Conservation (phyloP, 148 eudicot genomes). For the Rhododendron griersonianum region DNA sequence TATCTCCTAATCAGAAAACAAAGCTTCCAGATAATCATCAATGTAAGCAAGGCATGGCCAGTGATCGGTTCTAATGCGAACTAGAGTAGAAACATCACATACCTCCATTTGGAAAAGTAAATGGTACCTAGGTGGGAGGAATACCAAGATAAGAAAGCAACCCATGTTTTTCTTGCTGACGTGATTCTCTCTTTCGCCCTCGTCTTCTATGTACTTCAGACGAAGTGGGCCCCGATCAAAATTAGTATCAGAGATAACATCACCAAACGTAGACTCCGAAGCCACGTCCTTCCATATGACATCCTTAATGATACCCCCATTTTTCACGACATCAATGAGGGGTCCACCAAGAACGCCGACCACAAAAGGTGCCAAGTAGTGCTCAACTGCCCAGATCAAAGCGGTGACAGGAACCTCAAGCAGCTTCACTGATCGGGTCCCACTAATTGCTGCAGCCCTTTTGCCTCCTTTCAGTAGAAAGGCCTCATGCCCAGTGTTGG, state of each 20-base stretch:
- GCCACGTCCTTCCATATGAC: conserved; percentile 43
- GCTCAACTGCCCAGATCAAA: conserved; percentile 60
- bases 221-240: conserved; percentile 51
- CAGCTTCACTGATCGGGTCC: conserved; percentile 89
- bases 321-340: conserved; percentile 59
- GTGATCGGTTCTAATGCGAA: conserved; percentile 90
- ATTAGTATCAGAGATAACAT: conserved; percentile 19
- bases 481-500: conserved; percentile 73
- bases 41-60: conserved; percentile 98
- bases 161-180: conserved; percentile 60
- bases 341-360: conserved; percentile 75
- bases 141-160: conserved; percentile 65
- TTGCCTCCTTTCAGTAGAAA: conserved; percentile 78
- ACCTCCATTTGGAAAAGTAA: conserved; percentile 91
- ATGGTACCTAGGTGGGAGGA: conserved; percentile 90
- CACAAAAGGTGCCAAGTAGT: conserved; percentile 63
- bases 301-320: conserved; percentile 52
- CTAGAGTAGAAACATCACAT: conserved; percentile 65
- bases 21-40: conserved; percentile 91
- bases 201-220: conserved; percentile 59
- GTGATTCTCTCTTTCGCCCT: conserved; percentile 33
- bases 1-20: conserved; percentile 34
- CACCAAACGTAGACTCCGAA: conserved; percentile 33
- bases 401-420: conserved; percentile 63
- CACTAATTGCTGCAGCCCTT: conserved; percentile 64